These are phyloP conservation scores for Boletus bicolor DNA, from an alignment of 768 basidiomycete species.

Conservation along the genomic window DNA sequence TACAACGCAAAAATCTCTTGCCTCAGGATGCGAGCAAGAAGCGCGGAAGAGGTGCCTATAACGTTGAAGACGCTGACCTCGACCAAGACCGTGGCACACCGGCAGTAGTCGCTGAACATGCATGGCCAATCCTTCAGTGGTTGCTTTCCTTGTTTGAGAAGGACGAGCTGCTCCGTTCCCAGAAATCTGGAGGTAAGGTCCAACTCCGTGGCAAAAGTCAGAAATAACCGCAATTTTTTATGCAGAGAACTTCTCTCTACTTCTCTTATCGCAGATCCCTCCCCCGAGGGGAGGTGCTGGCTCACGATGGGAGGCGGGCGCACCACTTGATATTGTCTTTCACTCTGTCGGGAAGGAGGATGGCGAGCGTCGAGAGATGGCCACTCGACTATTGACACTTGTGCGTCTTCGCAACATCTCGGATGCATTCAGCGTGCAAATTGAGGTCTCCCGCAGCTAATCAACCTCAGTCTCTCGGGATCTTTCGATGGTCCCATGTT, in stretches of 20 bases:
- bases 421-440: not conserved
- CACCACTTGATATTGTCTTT: conserved; percentile 47
- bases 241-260: conserved; percentile 45
- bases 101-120: conserved; percentile 50
- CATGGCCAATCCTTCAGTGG: conserved; percentile 76
- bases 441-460: conserved; percentile 30
- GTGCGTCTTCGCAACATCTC: conserved; percentile 17
- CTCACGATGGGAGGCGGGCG: conserved; percentile 54
- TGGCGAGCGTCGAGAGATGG: conserved; percentile 30
- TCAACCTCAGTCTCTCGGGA: conserved; percentile 38
- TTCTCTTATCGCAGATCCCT: conserved; percentile 60
- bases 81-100: conserved; percentile 18
- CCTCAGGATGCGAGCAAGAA: conserved; percentile 28
- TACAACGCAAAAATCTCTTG: conserved; percentile 33
- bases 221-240: conserved; percentile 6
- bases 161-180: conserved; percentile 46
- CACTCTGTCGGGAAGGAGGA: conserved; percentile 35
- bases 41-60: conserved; percentile 28
- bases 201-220: conserved; percentile 1
- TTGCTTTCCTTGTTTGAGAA: conserved; percentile 63
- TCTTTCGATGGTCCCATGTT: conserved; percentile 38
- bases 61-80: conserved; percentile 27
- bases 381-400: conserved; percentile 34
- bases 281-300: conserved; percentile 44
- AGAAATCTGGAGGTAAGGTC: conserved; percentile 27